phyloP scores from a whole-genome alignment of 73 alveolate genomes.

The Paramecium octaurelia region DNA sequence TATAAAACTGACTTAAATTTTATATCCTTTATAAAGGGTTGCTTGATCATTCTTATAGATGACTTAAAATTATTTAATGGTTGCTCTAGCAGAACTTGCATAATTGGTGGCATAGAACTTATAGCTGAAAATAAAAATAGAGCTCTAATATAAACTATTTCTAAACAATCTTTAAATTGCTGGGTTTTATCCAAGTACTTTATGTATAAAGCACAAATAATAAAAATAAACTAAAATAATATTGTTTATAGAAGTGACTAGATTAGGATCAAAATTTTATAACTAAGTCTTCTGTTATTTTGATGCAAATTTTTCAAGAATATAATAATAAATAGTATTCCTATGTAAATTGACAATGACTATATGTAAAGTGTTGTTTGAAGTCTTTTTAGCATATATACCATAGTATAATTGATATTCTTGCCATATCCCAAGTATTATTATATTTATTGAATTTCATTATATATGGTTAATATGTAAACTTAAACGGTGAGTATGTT shows the following conservation, averaged over 20 bases:
- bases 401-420: background rate
- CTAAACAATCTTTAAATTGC: background rate
- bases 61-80: background rate
- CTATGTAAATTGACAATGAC: constrained; percentile 15
- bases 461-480: background rate
- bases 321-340: background rate
- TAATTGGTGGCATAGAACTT: constrained; percentile 33
- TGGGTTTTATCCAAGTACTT: background rate
- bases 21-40: constrained; percentile 29
- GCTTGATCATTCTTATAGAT: background rate
- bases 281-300: background rate
- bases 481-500: background rate
- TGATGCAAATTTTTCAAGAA: background rate
- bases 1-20: constrained; percentile 3
- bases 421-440: background rate
- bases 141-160: constrained; percentile 5
- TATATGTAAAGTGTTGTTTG: background rate
- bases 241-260: background rate
- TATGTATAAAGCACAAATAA: background rate
- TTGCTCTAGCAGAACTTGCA: background rate
- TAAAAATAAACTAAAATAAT: background rate
- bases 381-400: background rate
- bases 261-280: background rate
- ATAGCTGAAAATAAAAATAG: constrained; percentile 21
- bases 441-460: background rate